Conservation (phyloP, 176 grass and related monocot genomes). For the Aegilops umbellulata region DNA sequence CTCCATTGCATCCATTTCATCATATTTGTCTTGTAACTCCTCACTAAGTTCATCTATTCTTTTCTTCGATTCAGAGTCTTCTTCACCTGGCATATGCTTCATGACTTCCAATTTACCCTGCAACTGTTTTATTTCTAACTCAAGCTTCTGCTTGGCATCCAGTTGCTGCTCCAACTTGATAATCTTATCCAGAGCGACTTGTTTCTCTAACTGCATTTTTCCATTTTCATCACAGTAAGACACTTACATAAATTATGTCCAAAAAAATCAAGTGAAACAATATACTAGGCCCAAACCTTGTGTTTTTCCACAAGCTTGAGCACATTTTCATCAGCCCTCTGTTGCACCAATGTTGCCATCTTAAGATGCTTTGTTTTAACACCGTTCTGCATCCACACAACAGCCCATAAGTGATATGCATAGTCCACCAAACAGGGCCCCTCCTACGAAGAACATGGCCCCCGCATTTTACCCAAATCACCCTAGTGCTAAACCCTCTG, state of each 20-base stretch:
- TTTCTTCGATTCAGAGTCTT: slow-evolving; percentile 27
- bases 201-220: slow-evolving; percentile 45
- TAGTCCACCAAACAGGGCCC: background rate
- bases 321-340: slow-evolving; percentile 65
- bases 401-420: slow-evolving; percentile 3
- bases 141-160: slow-evolving; percentile 58
- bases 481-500: background rate
- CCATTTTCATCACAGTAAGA: slow-evolving; percentile 25
- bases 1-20: slow-evolving; percentile 47
- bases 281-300: slow-evolving; percentile 40
- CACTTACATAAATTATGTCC: background rate
- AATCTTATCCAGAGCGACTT: slow-evolving; percentile 42
- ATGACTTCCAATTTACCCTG: slow-evolving; percentile 49
- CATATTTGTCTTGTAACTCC: slow-evolving; percentile 60
- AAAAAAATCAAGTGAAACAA: background rate
- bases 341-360: slow-evolving; percentile 55
- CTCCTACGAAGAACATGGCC: background rate
- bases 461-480: slow-evolving; percentile 5
- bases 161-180: slow-evolving; percentile 52
- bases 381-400: slow-evolving; percentile 37
- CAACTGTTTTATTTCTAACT: slow-evolving; percentile 55
- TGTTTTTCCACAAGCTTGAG: slow-evolving; percentile 60
- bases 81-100: slow-evolving; percentile 44
- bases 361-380: slow-evolving; percentile 53
- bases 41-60: slow-evolving; percentile 42